Evolutionary conservation across 108 stramenopile species (phyloP).

Genomic region (Cylindrotheca closterium): DNA sequence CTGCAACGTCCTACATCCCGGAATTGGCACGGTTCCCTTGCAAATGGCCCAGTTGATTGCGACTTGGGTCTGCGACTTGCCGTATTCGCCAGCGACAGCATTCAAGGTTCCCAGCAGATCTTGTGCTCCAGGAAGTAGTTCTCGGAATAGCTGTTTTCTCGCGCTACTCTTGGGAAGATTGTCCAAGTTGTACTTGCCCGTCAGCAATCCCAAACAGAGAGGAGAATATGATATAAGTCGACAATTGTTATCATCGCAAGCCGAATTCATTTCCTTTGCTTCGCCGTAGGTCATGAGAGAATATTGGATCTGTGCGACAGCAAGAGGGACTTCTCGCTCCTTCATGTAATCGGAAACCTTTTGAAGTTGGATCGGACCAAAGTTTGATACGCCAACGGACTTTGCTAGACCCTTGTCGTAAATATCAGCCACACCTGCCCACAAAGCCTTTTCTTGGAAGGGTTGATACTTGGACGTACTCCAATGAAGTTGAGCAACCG

Average conservation of each 20-base stretch:
- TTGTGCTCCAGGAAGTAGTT: conserved; percentile 72
- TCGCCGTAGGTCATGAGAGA: conserved; percentile 74
- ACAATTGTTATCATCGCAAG: conserved; percentile 69
- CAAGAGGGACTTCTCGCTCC: conserved; percentile 75
- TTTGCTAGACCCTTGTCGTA: conserved; percentile 78
- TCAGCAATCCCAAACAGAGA: conserved; percentile 77
- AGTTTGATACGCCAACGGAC: conserved; percentile 81
- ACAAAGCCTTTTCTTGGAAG: conserved; percentile 76
- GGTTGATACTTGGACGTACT: conserved; percentile 84
- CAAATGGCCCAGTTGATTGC: conserved; percentile 91
- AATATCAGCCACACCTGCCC: conserved; percentile 79
- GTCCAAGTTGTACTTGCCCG: conserved; percentile 77
- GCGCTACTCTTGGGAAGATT: conserved; percentile 71
- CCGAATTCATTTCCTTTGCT: conserved; percentile 66
- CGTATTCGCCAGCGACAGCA: conserved; percentile 64
- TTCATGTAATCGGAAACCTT: conserved; percentile 48
- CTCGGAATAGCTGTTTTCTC: conserved; percentile 74
- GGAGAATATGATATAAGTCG: conserved; percentile 83
- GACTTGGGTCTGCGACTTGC: conserved; percentile 79
- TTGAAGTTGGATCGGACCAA: conserved; percentile 70
- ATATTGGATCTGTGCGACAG: conserved; percentile 82
- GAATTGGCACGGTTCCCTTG: conserved; percentile 86
- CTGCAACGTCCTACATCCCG: conserved; percentile 62
- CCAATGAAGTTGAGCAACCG: conserved; percentile 83
- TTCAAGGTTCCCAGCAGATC: conserved; percentile 61